Base-by-base conservation (phyloP, 2,329 filamentous ascomycete genomes). In the Waltergamsia citrina region DNA sequence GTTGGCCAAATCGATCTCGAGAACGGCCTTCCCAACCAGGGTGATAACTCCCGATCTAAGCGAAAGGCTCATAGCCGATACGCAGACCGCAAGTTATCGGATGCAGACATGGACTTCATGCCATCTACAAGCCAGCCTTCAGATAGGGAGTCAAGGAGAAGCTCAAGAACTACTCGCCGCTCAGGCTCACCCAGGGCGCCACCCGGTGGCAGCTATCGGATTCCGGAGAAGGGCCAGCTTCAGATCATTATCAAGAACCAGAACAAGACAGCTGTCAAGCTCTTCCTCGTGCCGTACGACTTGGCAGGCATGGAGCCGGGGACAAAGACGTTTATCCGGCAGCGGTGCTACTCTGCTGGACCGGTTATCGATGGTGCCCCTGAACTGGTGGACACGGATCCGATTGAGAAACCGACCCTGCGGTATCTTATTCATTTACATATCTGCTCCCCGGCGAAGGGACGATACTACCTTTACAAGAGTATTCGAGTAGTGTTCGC, bases 181-280 rank as follows among this genome's bases (percentile, higher is more conserved):
- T 68, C 74, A 6, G 59, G 65, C 20, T 55, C 57, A 1, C 52
- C 54, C 11, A 63, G 56, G 33, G 75, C 81, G 12, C 85, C 87
- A 1, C 83, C 85, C 0, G 86, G 87, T 7, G 90, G 92, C 23
- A 85, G 84, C 50, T 98, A 96, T 54, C 81, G 92, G 28, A 94
- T 98, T 34, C 92, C 92, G 1, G 81, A 92, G 50, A 83, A 88
- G 54, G 92, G 92, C 0, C 92, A 96, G 56, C 67, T 98, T 11
- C 92, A 98, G 49, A 94, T 98, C 42, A 81, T 98, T 41, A 85
- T 98, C 54, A 96, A 96, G 55, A 98, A 96, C 48, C 90, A 88
- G 12, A 94, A 96, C 62, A 96, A 96, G 53, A 96, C 92, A 4
- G 92, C 92, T 2, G 90, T 96, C 35, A 96, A 98, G 56, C 67